Base-by-base conservation (phyloP, 352 stramenopile species). In the Thalassiosira livingstoniorum region DNA sequence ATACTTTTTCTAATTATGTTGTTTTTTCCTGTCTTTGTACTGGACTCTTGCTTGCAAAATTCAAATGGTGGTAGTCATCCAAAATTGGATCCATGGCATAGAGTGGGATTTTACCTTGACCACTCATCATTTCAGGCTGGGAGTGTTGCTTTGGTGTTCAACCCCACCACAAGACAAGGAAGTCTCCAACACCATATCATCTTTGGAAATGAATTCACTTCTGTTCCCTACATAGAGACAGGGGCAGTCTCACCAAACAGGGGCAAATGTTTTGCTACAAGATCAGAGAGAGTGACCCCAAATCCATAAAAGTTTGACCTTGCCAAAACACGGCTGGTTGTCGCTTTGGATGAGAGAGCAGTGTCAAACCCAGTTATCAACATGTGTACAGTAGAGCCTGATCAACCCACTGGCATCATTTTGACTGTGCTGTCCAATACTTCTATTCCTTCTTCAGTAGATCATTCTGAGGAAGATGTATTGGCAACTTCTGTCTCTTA, bases 1-100 rank as follows among this genome's bases (percentile, higher is more conserved):
- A 80, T 35, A 47, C 57, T 39, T 80, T 61, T 53, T 53, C 60
- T 25, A 73, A 47, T 32, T 31, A 75, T 57, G 25, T 43, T 80
- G 5, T 61, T 66, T 61, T 80, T 45, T 45, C 72, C 61, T 53
- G 51, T 73, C 1, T 72, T 67, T 23, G 47, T 66, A 25, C 23
- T 79, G 18, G 45, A 79, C 35, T 5, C 11, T 23, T 7, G 32
- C 0, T 39, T 85, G 18, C 64, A 85, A 35, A 34, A n/a, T n/a
- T n/a, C n/a, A n/a, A n/a, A n/a, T n/a, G n/a, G n/a, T n/a, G n/a
- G n/a, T n/a, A n/a, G n/a, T n/a, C n/a, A n/a, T n/a, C n/a, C n/a
- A n/a, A n/a, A n/a, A n/a, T n/a, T n/a, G n/a, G n/a, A n/a, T n/a
- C n/a, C n/a, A n/a, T n/a, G n/a, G n/a, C n/a, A n/a, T n/a, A n/a